A percentile compares a stretch with the other conserved stretches of the same genome.
Evolutionary conservation across 2,329 filamentous ascomycete genomes (phyloP).

Genomic region (Neofusicoccum sp.): DNA sequence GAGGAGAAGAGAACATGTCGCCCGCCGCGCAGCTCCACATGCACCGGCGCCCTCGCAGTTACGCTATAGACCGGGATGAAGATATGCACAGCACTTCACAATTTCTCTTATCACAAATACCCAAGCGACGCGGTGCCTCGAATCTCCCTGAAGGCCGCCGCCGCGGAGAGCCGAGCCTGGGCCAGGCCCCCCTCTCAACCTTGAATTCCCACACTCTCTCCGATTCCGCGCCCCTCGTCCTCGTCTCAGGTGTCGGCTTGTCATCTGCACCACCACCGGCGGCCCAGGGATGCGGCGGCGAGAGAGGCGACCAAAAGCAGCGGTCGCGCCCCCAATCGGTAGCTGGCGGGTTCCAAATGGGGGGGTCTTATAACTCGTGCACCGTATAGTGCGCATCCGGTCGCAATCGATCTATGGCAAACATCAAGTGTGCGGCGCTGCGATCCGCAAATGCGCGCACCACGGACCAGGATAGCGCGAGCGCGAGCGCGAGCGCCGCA

Average conservation of each 20-base stretch:
- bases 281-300: not conserved
- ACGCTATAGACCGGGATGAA: not conserved
- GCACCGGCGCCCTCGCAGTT: not conserved
- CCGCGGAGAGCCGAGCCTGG: not conserved
- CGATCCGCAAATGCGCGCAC: no score
- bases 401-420: not conserved
- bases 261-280: not conserved
- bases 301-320: not conserved
- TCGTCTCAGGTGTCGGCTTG: conserved; percentile 8
- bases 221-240: not conserved
- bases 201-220: not conserved
- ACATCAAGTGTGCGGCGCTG: not conserved
- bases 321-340: not conserved
- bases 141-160: not conserved
- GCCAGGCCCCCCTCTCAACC: not conserved
- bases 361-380: not conserved
- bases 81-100: not conserved
- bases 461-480: not conserved
- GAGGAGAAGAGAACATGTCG: not conserved
- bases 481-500: no score
- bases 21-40: not conserved
- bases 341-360: not conserved
- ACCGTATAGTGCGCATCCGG: not conserved
- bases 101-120: conserved; percentile 5
- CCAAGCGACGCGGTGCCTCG: conserved; percentile 4